Conservation (phyloP, 1,284 basidiomycete genomes). For the Pseudozyma hubeiensis region DNA sequence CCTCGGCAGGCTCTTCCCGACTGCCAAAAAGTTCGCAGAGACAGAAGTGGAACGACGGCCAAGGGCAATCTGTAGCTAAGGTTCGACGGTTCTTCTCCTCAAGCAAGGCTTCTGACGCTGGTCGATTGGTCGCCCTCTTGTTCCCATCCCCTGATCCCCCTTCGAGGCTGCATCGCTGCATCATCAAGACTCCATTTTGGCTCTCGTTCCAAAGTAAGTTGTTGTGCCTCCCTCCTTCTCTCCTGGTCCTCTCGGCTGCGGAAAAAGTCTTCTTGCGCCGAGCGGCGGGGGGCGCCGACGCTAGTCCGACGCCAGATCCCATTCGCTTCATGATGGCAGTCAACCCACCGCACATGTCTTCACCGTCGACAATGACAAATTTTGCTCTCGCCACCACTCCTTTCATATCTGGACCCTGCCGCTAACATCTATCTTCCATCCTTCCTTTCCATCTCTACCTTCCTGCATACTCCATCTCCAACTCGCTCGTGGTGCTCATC, state of each 20-base stretch:
- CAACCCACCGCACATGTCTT: conserved; percentile 3
- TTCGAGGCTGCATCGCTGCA: conserved; percentile 1
- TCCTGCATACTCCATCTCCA: background rate
- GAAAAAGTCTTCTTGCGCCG: background rate
- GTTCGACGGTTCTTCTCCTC: background rate
- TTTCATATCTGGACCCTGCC: conserved; percentile 18
- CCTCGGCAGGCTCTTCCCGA: background rate
- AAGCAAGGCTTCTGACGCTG: conserved; percentile 30
- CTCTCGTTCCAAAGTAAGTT: background rate
- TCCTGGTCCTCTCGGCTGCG: background rate
- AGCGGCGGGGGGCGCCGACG: background rate
- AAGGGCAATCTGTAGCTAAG: background rate
- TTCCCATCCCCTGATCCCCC: background rate
- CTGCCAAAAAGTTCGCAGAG: background rate
- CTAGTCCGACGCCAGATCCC: too few relatives aligned
- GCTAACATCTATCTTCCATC: conserved; percentile 41
- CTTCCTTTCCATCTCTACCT: conserved; percentile 2
- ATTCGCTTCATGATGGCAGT: too few relatives aligned
- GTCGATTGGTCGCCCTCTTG: conserved; percentile 29
- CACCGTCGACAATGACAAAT: background rate
- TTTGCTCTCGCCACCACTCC: background rate
- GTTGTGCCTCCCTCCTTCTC: background rate
- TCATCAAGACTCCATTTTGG: background rate
- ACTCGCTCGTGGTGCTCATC: conserved; percentile 4
- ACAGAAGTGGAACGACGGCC: background rate